phyloP scores from a whole-genome alignment of 345 rosid genomes.

The Melastoma malabathricum region DNA sequence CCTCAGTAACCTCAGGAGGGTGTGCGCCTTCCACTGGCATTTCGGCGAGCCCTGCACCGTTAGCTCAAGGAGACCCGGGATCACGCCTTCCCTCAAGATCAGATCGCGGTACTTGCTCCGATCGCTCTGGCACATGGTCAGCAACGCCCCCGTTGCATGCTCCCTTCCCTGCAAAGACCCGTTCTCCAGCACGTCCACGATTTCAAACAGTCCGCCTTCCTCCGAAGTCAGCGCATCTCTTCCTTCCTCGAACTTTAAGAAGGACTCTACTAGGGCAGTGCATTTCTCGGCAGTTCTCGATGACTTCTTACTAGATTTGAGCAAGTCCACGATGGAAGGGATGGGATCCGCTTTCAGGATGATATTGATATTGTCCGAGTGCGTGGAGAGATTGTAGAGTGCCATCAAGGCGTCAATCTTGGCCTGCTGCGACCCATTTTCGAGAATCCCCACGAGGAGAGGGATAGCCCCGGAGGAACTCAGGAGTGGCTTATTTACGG shows the following conservation, averaged over 20 bases:
- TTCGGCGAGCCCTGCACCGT: constrained; percentile 91
- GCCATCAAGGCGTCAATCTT: constrained; percentile 53
- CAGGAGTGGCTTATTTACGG: constrained; percentile 64
- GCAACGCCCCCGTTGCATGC: constrained; percentile 69
- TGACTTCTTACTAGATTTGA: constrained; percentile 59
- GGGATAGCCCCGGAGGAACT: constrained; percentile 75
- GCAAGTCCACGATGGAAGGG: constrained; percentile 37
- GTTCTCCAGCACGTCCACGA: constrained; percentile 78
- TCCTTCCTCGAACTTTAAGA: constrained; percentile 62
- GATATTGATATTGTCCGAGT: constrained; percentile 29
- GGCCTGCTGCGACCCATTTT: constrained; percentile 69
- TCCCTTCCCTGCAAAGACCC: constrained; percentile 78
- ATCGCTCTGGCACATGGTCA: constrained; percentile 71
- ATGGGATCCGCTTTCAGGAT: constrained; percentile 53
- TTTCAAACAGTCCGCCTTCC: constrained; percentile 78
- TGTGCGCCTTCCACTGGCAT: constrained; percentile 66
- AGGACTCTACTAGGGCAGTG: constrained; percentile 62
- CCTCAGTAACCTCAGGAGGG: constrained; percentile 58
- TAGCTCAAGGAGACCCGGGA: constrained; percentile 91
- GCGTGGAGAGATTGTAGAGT: constrained; percentile 82
- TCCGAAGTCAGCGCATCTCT: constrained; percentile 44
- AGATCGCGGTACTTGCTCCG: constrained; percentile 83
- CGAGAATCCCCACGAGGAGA: constrained; percentile 51
- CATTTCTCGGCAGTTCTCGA: constrained; percentile 87
- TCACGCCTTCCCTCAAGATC: constrained; percentile 88